Evolutionary conservation across 164 flowering plant genomes (phyloP), one percentile per base, ranked within the genome.

Genomic region (Tinospora cordifolia): DNA sequence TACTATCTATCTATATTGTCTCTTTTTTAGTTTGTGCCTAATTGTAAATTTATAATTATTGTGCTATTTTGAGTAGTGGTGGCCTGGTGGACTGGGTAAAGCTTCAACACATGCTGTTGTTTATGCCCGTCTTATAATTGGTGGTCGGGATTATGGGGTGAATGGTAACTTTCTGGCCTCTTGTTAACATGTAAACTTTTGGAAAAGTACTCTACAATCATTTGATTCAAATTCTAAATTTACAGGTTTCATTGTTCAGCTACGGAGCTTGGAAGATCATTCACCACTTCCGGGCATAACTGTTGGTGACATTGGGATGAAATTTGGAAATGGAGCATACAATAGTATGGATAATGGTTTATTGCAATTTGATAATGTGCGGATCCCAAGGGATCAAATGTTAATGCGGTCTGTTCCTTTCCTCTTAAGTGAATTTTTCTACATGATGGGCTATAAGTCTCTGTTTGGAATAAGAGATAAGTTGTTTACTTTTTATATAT

Each of bases 31-130:
- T 8, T 54, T 21, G 24, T 54, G n/a, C 7, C 24, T 3, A 3
- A n/a, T 41, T 4, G 17, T 11, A 60, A 22, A 2, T 3, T 49
- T 67, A 65, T 39, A 21, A 5, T 77, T 65, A 0, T 59, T 71
- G 65, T 6, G 13, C 36, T 63, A 14, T 71, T 74, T 34, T 78
- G 22, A 41, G 67, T 74, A 95, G 99, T 95, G 98, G 98, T 95
- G 99, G 99, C 98, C 99, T 78, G 98, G 99, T 76, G 99, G 98
- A 46, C 76, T 92, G 76, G 99, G 98, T 58, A 92, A 92, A 85
- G 82, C 82, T 75, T 87, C 99, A 34, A 95, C 98, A 4, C 99
- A 95, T 84, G 99, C 90, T 74, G 81, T 90, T 75, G 87, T 87
- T 57, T 90, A 86, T 86, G 98, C 96, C 9, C 96, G 96, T 46